Percentiles rank a stretch among this genome's conserved stretches.
These are phyloP conservation scores for Termitomyces bulborhizus DNA, from an alignment of 768 basidiomycete genomes.

Conservation along the genomic window DNA sequence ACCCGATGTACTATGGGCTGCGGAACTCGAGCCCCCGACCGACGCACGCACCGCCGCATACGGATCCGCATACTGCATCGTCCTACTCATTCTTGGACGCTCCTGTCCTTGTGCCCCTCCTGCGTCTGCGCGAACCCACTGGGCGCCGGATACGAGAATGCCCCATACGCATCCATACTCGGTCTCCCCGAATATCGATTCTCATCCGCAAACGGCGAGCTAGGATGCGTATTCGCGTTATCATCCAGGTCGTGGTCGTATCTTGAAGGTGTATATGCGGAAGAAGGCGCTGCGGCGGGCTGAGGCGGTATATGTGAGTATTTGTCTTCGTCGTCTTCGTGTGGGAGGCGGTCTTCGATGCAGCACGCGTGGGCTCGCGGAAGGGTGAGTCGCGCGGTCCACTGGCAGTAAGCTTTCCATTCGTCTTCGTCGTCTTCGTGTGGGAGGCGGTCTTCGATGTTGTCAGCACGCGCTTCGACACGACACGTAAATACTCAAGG, in stretches of 20 bases:
- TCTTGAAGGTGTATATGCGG: slow-evolving; percentile 14
- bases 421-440: slow-evolving; percentile 25
- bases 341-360: slow-evolving; percentile 34
- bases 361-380: slow-evolving; percentile 38
- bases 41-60: slow-evolving; percentile 76
- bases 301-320: slow-evolving; percentile 45
- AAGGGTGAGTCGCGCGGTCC: slow-evolving; percentile 72
- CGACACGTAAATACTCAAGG: too few relatives aligned
- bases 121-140: slow-evolving; percentile 45
- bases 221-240: neutral
- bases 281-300: slow-evolving; percentile 4
- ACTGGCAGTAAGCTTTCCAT: slow-evolving; percentile 48
- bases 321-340: slow-evolving; percentile 25
- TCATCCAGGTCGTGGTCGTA: slow-evolving; percentile 1
- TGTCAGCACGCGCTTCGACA: slow-evolving; percentile 34
- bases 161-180: slow-evolving; percentile 86
- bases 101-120: slow-evolving; percentile 34
- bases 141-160: slow-evolving; percentile 85
- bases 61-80: slow-evolving; percentile 92
- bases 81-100: slow-evolving; percentile 66
- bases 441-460: slow-evolving; percentile 34
- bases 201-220: slow-evolving; percentile 46
- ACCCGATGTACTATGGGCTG: slow-evolving; percentile 28
- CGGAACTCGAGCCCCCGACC: slow-evolving; percentile 28
- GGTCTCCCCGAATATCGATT: slow-evolving; percentile 42